phyloP scores from a whole-genome alignment of 2,329 filamentous ascomycete species.

The Exophiala sp. region DNA sequence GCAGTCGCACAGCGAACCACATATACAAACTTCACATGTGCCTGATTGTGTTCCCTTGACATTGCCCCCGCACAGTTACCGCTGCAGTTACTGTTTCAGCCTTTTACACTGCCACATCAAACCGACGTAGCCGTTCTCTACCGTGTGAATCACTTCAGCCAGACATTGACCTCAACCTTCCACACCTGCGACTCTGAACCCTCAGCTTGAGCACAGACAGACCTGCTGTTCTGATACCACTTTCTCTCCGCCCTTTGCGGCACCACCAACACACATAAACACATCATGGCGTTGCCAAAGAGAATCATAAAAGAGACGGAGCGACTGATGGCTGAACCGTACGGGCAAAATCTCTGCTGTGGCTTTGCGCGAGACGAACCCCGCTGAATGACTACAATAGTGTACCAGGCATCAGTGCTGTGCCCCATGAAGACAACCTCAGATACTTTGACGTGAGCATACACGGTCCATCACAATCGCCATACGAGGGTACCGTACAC shows the following conservation, averaged over 20 bases:
- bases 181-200: neutral
- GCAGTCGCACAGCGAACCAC: too few relatives aligned
- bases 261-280: neutral
- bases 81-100: too few relatives aligned
- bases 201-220: neutral
- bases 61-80: too few relatives aligned
- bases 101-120: neutral
- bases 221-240: neutral
- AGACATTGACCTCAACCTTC: neutral
- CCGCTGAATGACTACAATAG: conserved; percentile 45
- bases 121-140: neutral
- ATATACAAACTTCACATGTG: too few relatives aligned
- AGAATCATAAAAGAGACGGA: conserved; percentile 98
- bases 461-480: conserved; percentile 84
- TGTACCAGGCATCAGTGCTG: conserved; percentile 90
- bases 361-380: neutral
- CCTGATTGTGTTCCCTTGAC: too few relatives aligned
- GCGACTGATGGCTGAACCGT: conserved; percentile 94
- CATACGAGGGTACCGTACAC: conserved; percentile 74
- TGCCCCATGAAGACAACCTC: conserved; percentile 95
- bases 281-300: conserved; percentile 74
- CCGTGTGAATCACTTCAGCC: neutral
- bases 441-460: conserved; percentile 98
- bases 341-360: conserved; percentile 38
- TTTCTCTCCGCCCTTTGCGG: conserved; percentile 4